Base-by-base conservation (phyloP, 306 rosid species). In the Neltuma alba region DNA sequence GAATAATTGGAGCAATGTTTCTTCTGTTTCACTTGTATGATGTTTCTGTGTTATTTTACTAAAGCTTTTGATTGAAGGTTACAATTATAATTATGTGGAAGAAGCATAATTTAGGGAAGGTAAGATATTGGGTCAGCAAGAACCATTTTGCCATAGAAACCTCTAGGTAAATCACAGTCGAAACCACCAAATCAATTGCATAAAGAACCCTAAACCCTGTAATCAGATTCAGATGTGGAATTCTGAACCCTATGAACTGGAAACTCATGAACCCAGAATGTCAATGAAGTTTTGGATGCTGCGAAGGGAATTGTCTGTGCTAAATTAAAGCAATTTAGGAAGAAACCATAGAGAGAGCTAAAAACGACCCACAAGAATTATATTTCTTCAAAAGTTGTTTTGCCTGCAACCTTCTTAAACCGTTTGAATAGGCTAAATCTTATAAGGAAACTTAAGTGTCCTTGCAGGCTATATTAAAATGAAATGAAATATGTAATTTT, bases 31-130 rank as follows among this genome's bases (percentile, higher is more conserved):
- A 66, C 28, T 67, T 21, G 33, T 0, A 45, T 68, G 75, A 48
- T 40, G 75, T 36, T 85, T 85, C 76, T 33, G 7, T 34, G 66
- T 9, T 33, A 69, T 55, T 84, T 76, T 84, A 10, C 42, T 38
- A 7, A 70, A 10, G 28, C 8, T 0, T 23, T 23, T 73, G 1
- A n/a, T 63, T 31, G 10, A 18, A 48, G 9, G 23, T 52, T 31
- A 10, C 66, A 73, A 85, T 73, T 80, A 33, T 52, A 70, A 84
- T 77, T 81, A 60, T 82, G 68, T 78, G 54, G 83, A 85, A 81
- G 72, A 77, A 85, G 60, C 75, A 31, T 9, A 31, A 77, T 48
- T 36, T 2, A 0, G 85, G 74, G 74, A 9, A 69, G 6, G 88
- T 81, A 82, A 58, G 33, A 23, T 7, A 3, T 9, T 57, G 63